Evolutionary conservation across 2,329 filamentous ascomycete genomes (phyloP), one percentile per base, ranked within the genome.

Genomic region (Emericellopsis atlantica): DNA sequence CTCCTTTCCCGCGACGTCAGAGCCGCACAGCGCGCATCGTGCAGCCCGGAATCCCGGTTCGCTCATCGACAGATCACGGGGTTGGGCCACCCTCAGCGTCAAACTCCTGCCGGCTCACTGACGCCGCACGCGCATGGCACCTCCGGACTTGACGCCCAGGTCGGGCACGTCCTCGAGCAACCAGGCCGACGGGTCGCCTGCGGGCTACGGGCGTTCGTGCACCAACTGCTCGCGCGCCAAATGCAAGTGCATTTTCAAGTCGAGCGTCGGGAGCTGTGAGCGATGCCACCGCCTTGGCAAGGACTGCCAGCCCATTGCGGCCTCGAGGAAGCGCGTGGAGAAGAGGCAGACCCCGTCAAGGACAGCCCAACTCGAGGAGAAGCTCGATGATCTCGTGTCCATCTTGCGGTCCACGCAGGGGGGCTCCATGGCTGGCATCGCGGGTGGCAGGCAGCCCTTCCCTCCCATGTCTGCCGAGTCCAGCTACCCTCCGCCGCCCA

Each of bases 361-460:
- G 16, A 62, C 65, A 5, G 63, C 65, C 7, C 63, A 67, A 44
- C 56, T 72, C 6, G 69, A 72, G 51, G 65, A 69, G 48, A 71
- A 69, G 54, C 55, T 72, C 7, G 65, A 70, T 36, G 62, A 68
- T 42, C 54, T 72, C 4, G 64, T 70, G 15, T 61, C 62, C 3
- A 60, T 71, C n/a, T 49, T 71, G 9, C 57, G 57, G 40, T 56
- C 53, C 26, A 52, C 57, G 37, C 52, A 59, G 36, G 45, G 43
- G 5, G 34, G 34, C 7, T 16, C 34, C 34, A 36, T 36, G 11
- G 16, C 34, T 22, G 11, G 22, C 3, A 29, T 29, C 12, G 26
- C 26, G 8, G 26, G 26, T 9, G 26, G 26, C 26, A 29, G 26
- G 26, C 26, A 9, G 9, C 26, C 26, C 9, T 29, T 29, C 6